These are phyloP conservation scores for Chalciporus sphaerocephalus DNA, from an alignment of 768 basidiomycete species.

Conservation along the genomic window DNA sequence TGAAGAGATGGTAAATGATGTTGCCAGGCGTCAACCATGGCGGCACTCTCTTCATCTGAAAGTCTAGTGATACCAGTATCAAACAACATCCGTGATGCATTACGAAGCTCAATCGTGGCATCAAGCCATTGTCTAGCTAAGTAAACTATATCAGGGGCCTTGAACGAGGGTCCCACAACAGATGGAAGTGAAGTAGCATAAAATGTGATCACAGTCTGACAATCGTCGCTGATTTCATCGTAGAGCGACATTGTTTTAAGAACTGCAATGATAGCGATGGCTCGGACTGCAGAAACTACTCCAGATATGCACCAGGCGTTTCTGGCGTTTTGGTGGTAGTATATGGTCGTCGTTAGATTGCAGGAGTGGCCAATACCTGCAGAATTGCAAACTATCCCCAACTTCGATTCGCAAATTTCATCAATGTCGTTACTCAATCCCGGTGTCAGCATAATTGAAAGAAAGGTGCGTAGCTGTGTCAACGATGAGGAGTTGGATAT, in stretches of 20 bases:
- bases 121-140: constrained; percentile 77
- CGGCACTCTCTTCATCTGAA: constrained; percentile 60
- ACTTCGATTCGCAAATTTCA: constrained; percentile 53
- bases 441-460: constrained; percentile 64
- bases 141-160: constrained; percentile 65
- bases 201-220: constrained; percentile 73
- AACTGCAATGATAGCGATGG: constrained; percentile 60
- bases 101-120: constrained; percentile 70
- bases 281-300: constrained; percentile 63
- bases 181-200: constrained; percentile 70
- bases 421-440: constrained; percentile 72
- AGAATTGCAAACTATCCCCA: constrained; percentile 43
- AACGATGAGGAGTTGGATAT: constrained; percentile 39
- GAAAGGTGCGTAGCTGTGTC: constrained; percentile 51
- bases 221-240: constrained; percentile 64
- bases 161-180: constrained; percentile 55
- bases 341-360: constrained; percentile 39
- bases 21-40: constrained; percentile 59
- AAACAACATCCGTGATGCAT: constrained; percentile 73
- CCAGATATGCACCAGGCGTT: constrained; percentile 73
- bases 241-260: constrained; percentile 71
- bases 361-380: constrained; percentile 43
- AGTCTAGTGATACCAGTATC: constrained; percentile 67
- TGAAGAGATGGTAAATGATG: constrained; percentile 57
- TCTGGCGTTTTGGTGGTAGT: constrained; percentile 32